Conservation (phyloP, 2,329 filamentous ascomycete genomes). For the Daldinia eschscholtzii region DNA sequence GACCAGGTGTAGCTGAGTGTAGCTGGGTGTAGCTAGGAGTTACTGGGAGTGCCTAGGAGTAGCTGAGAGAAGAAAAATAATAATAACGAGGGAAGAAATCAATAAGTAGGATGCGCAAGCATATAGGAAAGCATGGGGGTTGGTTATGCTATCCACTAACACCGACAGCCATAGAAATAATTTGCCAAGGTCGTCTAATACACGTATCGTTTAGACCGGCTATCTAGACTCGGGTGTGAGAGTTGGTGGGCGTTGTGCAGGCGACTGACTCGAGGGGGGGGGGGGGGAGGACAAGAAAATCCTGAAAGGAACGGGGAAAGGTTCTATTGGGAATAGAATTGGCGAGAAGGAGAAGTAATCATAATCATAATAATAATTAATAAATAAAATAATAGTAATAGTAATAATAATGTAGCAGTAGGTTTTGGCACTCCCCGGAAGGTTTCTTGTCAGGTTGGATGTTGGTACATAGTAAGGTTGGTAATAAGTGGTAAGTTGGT, state of each 20-base stretch:
- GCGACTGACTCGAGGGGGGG: constrained; percentile 31
- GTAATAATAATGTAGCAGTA: constrained; percentile 17
- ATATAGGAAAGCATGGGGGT: constrained; percentile 22
- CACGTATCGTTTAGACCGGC: constrained; percentile 1
- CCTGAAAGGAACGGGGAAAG: constrained; percentile 9
- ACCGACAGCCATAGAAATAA: constrained; percentile 9
- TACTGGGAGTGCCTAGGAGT: neutral
- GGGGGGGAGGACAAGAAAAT: neutral
- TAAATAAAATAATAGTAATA: constrained; percentile 3
- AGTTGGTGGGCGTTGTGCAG: constrained; percentile 23
- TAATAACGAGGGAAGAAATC: constrained; percentile 14
- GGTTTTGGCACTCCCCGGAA: constrained; percentile 24
- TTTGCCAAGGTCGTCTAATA: constrained; percentile 23
- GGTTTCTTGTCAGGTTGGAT: constrained; percentile 18
- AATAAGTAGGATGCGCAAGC: constrained; percentile 29
- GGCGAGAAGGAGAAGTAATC: neutral
- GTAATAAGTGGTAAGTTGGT: constrained; percentile 8
- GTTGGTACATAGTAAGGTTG: neutral
- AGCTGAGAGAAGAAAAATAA: constrained; percentile 11
- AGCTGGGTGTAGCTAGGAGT: too few species aligned
- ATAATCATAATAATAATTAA: neutral
- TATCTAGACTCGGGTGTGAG: constrained; percentile 17
- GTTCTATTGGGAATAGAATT: constrained; percentile 12
- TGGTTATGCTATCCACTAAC: constrained; percentile 10
- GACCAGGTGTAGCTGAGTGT: neutral